phyloP scores from a whole-genome alignment of 306 rosid species.

The Hippophae rhamnoides region DNA sequence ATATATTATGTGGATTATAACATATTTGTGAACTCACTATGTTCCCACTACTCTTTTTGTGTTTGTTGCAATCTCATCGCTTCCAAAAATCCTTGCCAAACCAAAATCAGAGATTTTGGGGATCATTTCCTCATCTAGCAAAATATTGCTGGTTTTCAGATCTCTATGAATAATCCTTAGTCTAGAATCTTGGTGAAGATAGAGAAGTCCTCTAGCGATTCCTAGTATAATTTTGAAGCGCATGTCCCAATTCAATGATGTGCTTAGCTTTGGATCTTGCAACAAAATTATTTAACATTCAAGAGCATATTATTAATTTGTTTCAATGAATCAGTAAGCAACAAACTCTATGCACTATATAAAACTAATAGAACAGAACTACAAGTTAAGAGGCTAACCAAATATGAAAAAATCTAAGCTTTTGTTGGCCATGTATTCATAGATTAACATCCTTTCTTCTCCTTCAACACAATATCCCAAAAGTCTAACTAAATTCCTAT shows the following conservation, averaged over 20 bases:
- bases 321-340: not conserved
- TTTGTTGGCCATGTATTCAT: constrained; percentile 71
- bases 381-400: constrained; percentile 29
- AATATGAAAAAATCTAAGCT: constrained; percentile 71
- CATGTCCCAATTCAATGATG: constrained; percentile 44
- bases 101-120: constrained; percentile 82
- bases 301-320: constrained; percentile 15
- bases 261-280: constrained; percentile 45
- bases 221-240: constrained; percentile 65
- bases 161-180: constrained; percentile 68
- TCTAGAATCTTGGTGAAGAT: constrained; percentile 73
- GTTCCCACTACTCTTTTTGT: constrained; percentile 77
- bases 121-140: constrained; percentile 59
- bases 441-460: constrained; percentile 67
- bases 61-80: constrained; percentile 45
- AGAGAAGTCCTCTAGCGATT: constrained; percentile 71
- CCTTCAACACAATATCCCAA: constrained; percentile 67
- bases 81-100: constrained; percentile 60
- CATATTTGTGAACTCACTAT: constrained; percentile 39
- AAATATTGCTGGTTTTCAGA: constrained; percentile 60
- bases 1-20: not conserved
- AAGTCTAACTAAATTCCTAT: constrained; percentile 68
- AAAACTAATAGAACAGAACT: not conserved
- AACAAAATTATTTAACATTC: constrained; percentile 14
- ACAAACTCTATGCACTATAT: not conserved